Base-by-base conservation (phyloP, 495 filamentous ascomycete species). In the Aspergillus funiculosus region DNA sequence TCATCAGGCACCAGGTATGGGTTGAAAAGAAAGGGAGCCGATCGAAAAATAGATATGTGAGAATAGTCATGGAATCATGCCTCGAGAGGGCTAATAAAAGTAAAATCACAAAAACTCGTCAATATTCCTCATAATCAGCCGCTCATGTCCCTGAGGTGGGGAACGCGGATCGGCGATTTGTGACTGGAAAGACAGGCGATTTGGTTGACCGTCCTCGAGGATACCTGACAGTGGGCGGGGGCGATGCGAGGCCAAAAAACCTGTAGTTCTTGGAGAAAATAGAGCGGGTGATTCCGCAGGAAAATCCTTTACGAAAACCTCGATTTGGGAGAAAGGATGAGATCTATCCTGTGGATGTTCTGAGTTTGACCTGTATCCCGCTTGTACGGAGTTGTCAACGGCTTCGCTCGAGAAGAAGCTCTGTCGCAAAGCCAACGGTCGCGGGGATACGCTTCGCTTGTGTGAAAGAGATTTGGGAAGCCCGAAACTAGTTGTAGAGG, bases 81-180 rank as follows among this genome's bases (percentile, higher is more conserved):
- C 55, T 60, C 59, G 43, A 24, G 30, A 39, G 29, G 11, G 9
- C 38, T 27, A 40, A 37, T 45, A 32, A 38, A 31, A 37, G 30
- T n/a, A 17, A 32, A 50, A 61, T 68, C 63, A 73, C 39, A 73
- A 54, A 58, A 77, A 68, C 56, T 76, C 74, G 53, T 73, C 72
- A 54, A 77, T 77, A 50, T 62, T 76, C 59, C 74, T 70, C 63
- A 74, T 71, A 43, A 76, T 75, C 39, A 73, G 53, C 14, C 66
- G 61, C 50, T 75, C 74, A 7, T 63, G 63, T 30, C 66, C 67
- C 21, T 61, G 59, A 10, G 66, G 66, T 30, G 74, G 74, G 11
- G 73, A 76, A 48, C 74, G 63, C 2, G 74, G 74, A 57, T 77
- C 74, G 2, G 61, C 58, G 30, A 64, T 58, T 39, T 61, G 43